Base-by-base conservation (phyloP, 106 monocot species). In the Alisma plantagoaquatica region DNA sequence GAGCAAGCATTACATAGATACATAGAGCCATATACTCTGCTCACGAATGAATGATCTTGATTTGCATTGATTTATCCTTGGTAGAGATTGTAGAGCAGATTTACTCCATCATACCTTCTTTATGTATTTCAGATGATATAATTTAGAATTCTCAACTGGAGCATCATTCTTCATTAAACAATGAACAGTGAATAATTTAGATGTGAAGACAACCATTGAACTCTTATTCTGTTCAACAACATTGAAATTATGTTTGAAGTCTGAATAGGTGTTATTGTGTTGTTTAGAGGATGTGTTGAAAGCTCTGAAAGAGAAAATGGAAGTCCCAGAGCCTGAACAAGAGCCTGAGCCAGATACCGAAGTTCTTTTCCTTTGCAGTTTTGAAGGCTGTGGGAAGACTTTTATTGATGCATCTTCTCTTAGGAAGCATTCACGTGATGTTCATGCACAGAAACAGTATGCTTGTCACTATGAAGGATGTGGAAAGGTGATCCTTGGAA, bases 341-440 rank as follows among this genome's bases (percentile, higher is more conserved):
- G 69, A 85, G 55, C 70, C 85, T 22, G 80, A 76, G 49, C 80
- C 84, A 29, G 66, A 71, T 23, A 80, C 84, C 14, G 90, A 84
- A 53, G 41, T 80, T 44, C 70, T 84, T 33, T 84, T 84, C 64
- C 84, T 90, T 35, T 90, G 90, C 54, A 90, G 77, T 57, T 82
- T 71, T 63, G 90, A 90, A 46, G 77, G 77, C 29, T 90, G 88
- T 54, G 88, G 88, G 2, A 83, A 71, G 47, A 73, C 79, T 57
- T 84, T 84, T 31, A 48, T 73, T 66, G 84, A 85, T 45, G 75
- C 60, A 11, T 46, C 51, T 2, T 71, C 76, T 28, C 65, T 85
- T 35, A 76, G 52, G 45, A 79, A 85, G 54, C 84, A 85, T 62
- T 43, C 72, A 26, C 71, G 76, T 22, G 9, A 38, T 6, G 57